Evolutionary conservation across 306 rosid species (phyloP).

Genomic region (Abrus pulchellus): DNA sequence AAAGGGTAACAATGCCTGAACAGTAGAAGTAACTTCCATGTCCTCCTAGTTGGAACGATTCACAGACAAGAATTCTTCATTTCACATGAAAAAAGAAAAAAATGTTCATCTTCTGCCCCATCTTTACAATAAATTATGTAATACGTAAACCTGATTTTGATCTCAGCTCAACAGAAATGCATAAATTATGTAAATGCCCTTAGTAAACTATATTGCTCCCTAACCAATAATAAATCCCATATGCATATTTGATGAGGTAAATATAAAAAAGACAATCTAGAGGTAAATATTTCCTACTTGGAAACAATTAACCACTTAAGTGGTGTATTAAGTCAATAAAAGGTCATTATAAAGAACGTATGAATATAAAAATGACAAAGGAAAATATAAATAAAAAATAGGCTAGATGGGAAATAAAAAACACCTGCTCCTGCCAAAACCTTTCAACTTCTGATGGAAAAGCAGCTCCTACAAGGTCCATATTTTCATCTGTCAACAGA

Average conservation of each 20-base stretch:
- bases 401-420: conserved; percentile 4
- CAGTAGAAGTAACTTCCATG: neutral
- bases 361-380: conserved; percentile 3
- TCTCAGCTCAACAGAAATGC: neutral
- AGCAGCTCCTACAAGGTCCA: conserved; percentile 82
- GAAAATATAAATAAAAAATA: neutral
- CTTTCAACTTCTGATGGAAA: conserved; percentile 72
- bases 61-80: no score
- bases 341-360: neutral
- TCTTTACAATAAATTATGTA: neutral
- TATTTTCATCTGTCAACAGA: conserved; percentile 87
- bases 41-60: neutral
- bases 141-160: no score
- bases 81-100: neutral
- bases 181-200: neutral
- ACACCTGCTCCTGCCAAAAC: conserved; percentile 82
- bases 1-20: neutral
- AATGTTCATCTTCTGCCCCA: neutral
- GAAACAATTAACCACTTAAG: no score
- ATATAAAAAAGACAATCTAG: neutral
- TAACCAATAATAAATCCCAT: no score
- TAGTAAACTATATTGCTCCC: no score
- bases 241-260: no score
- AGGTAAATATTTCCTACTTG: neutral
- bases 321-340: neutral